Evolutionary conservation across 2,329 filamentous ascomycete species (phyloP), one percentile per base, ranked within the genome.

Genomic region (Diaporthe citriasiana): DNA sequence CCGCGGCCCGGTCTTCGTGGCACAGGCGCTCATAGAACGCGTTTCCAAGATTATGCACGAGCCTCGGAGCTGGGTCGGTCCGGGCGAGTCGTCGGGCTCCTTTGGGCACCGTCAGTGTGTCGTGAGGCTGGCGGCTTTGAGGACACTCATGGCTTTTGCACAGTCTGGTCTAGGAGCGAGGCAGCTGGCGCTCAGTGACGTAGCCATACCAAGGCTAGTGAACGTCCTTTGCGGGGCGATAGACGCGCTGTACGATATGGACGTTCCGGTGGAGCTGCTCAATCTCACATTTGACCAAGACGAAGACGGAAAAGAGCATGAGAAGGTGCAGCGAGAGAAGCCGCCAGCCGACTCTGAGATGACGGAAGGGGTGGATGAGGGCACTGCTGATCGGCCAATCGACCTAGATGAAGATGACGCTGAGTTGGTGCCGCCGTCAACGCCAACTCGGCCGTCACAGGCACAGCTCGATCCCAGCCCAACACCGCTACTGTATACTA

Each of bases 191-290:
- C 84, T 85, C 7, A 93, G 97, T 81, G 88, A 89, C 4, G 89
- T 89, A 53, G 91, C 91, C 17, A 90, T 97, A 22, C 94, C 94
- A 1, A 90, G 94, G 4, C 84, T 98, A 0, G 92, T 97, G 35
- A 89, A 91, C 35, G 90, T 93, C 5, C 81, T 90, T 19, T 86
- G 84, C 68, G 84, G 82, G 57, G 90, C 95, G 69, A 92, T 97
- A 74, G 93, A 95, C 76, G 91, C 93, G 76, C 84, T 98, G 27
- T 93, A 95, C 79, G 89, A 93, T 7, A 84, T 89, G 27, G 83
- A 87, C 33, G 86, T 92, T 71, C 78, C 76, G 30, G 65, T 77
- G 6, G 60, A 69, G 6, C 30, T 73, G 1, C 68, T 70, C 74
- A 42, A 71, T 9, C 13, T 12, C 25, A 56, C 38, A 2, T 25